Conservation (phyloP, 2,329 filamentous ascomycete species). For the Pezicula carpinea region DNA sequence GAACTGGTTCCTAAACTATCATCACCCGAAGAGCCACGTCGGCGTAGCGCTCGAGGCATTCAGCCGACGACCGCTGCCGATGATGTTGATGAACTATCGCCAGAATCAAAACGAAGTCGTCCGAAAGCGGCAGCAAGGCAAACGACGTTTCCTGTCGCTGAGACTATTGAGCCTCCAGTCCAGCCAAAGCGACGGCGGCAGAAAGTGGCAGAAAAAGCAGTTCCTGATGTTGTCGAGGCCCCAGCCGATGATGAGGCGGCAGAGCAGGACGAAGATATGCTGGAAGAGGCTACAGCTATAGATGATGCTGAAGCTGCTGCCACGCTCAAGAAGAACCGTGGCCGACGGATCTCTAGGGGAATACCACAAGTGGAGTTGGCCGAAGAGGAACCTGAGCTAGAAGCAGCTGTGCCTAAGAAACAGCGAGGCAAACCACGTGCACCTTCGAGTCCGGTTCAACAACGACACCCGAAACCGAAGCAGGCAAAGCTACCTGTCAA, state of each 20-base stretch:
- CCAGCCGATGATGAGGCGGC: slow-evolving; percentile 30
- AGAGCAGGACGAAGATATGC: slow-evolving; percentile 26
- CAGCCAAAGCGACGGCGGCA: slow-evolving; percentile 15
- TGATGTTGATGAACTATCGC: slow-evolving; percentile 28
- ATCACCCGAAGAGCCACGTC: slow-evolving; percentile 2
- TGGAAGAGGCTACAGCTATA: slow-evolving; percentile 24
- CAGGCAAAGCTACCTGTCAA: background rate
- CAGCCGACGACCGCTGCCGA: slow-evolving; percentile 5
- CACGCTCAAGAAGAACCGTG: slow-evolving; percentile 33
- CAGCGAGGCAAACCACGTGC: slow-evolving; percentile 10
- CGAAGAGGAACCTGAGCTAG: slow-evolving; percentile 31
- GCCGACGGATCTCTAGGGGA: slow-evolving; percentile 25
- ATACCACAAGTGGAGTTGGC: slow-evolving; percentile 33
- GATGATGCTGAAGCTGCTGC: slow-evolving; percentile 30
- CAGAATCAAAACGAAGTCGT: slow-evolving; percentile 7
- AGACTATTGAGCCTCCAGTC: too few species aligned
- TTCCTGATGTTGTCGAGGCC: slow-evolving; percentile 34
- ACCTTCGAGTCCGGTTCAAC: slow-evolving; percentile 12
- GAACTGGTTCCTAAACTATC: background rate
- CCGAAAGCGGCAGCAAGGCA: too few species aligned
- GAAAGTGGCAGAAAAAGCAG: slow-evolving; percentile 22
- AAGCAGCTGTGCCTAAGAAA: slow-evolving; percentile 6
- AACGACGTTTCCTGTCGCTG: too few species aligned
- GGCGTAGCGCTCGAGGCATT: background rate
- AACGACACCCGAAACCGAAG: slow-evolving; percentile 15